Conservation (phyloP, 139 green algal genomes). For the Chlamydomonas sp. region DNA sequence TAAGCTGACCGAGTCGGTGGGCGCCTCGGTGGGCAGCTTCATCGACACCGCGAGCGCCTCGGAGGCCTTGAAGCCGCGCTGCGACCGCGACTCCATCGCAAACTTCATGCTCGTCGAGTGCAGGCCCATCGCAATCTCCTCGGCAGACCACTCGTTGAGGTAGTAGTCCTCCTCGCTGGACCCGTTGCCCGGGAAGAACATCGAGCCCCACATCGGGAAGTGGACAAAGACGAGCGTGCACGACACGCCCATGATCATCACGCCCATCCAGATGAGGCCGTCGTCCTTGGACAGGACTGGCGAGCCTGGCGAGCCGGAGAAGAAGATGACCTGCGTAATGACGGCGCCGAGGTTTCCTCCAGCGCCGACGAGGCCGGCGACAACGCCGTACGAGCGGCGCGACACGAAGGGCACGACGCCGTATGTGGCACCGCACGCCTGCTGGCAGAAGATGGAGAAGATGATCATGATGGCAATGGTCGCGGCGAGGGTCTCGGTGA, state of each 20-base stretch:
- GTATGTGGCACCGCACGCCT: constrained; percentile 55
- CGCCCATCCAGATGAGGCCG: constrained; percentile 79
- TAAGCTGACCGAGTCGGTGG: no score
- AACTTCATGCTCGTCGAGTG: constrained; percentile 48
- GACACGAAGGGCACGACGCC: constrained; percentile 88
- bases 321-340: constrained; percentile 86
- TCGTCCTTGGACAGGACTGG: constrained; percentile 34
- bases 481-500: constrained; percentile 43
- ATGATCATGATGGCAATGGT: constrained; percentile 78
- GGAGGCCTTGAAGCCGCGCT: constrained; percentile 20
- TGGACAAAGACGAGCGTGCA: constrained; percentile 65
- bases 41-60: no score
- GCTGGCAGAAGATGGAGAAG: constrained; percentile 78
- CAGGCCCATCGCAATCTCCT: constrained; percentile 46
- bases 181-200: constrained; percentile 58
- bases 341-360: constrained; percentile 82
- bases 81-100: constrained; percentile 43
- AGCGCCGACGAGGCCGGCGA: constrained; percentile 82
- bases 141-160: constrained; percentile 42
- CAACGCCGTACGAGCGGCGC: constrained; percentile 69
- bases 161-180: constrained; percentile 87
- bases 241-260: constrained; percentile 72
- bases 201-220: constrained; percentile 92
- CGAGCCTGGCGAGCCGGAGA: constrained; percentile 35
- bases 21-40: no score